Conservation (phyloP, 306 rosid genomes). For the Lathyrus aphaca region DNA sequence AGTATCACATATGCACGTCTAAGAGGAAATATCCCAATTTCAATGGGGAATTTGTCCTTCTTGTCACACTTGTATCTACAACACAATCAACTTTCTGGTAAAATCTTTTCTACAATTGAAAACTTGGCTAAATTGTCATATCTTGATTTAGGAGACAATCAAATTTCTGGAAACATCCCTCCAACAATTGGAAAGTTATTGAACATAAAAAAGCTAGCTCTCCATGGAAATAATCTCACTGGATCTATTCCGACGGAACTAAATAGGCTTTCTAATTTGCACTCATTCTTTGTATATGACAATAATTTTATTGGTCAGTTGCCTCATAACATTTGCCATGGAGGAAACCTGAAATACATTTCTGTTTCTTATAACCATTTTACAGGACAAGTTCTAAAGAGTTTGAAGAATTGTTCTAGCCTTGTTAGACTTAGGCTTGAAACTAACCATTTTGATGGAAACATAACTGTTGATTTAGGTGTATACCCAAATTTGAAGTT, state of each 20-base stretch:
- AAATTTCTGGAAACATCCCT: background rate
- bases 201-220: too few species aligned
- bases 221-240: background rate
- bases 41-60: background rate
- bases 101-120: too few species aligned
- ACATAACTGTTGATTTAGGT: background rate
- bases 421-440: background rate
- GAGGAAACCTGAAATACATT: background rate
- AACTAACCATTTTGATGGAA: background rate
- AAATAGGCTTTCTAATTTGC: background rate
- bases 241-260: background rate
- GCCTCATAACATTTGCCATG: background rate
- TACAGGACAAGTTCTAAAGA: background rate
- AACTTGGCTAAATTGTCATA: background rate
- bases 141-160: background rate
- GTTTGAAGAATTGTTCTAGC: background rate
- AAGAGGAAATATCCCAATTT: background rate
- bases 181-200: too few species aligned
- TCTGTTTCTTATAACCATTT: background rate
- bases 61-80: too few species aligned
- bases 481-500: background rate
- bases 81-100: too few species aligned
- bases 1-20: background rate
- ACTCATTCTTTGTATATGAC: too few species aligned
- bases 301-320: background rate